Evolutionary conservation across 2,329 filamentous ascomycete genomes (phyloP).

Genomic region (Colletotrichum magnum): DNA sequence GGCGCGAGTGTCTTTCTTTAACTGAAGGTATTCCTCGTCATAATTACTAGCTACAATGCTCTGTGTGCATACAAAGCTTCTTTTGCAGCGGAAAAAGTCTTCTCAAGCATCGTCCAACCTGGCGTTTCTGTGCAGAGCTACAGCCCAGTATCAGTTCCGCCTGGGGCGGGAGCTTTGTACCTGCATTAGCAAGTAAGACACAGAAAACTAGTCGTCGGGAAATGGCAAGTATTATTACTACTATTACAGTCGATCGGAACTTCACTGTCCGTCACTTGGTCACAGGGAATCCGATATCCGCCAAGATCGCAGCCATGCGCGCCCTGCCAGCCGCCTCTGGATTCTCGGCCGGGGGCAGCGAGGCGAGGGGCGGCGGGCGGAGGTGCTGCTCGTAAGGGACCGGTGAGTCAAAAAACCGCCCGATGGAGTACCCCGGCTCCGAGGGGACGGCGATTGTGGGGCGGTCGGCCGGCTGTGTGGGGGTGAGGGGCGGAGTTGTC

Average conservation of each 20-base stretch:
- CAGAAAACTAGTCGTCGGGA: no score
- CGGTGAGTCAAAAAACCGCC: constrained; percentile 21
- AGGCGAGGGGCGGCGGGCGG: constrained; percentile 1
- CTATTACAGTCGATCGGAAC: background rate
- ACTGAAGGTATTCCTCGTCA: no score
- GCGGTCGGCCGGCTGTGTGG: constrained; percentile 1
- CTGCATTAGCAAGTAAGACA: no score
- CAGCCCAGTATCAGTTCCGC: no score
- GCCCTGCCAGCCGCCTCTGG: background rate
- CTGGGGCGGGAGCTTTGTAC: no score
- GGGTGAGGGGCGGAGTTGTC: constrained; percentile 11
- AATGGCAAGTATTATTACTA: background rate
- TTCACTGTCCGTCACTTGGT: constrained; percentile 21
- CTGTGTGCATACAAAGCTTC: no score
- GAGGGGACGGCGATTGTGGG: constrained; percentile 30
- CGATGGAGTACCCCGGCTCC: constrained; percentile 19
- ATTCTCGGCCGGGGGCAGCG: background rate
- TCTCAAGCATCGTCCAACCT: no score
- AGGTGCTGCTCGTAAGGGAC: background rate
- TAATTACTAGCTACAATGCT: no score
- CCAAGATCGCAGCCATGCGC: constrained; percentile 23
- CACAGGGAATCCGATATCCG: constrained; percentile 4
- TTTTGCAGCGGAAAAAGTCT: no score
- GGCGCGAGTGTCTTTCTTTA: no score
- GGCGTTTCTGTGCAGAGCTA: no score